These are phyloP conservation scores for Xylona heveae DNA, from an alignment of 495 filamentous ascomycete genomes.

Conservation along the genomic window DNA sequence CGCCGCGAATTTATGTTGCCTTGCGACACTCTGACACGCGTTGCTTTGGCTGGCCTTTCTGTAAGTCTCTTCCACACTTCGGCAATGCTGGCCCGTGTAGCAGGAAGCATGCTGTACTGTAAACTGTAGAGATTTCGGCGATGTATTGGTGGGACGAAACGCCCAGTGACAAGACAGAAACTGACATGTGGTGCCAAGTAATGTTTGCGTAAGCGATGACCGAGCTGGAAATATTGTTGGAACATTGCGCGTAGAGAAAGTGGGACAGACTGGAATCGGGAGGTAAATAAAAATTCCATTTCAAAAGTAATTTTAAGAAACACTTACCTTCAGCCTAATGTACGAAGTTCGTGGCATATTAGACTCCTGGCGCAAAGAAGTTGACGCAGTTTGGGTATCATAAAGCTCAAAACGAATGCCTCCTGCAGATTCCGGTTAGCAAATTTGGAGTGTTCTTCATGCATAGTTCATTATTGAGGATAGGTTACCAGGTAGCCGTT, in stretches of 20 bases:
- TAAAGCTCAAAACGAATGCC: constrained; percentile 81
- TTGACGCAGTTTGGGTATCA: constrained; percentile 35
- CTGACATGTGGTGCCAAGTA: constrained; percentile 80
- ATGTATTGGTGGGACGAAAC: constrained; percentile 72
- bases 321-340: constrained; percentile 53
- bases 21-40: too few species aligned
- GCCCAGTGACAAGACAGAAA: constrained; percentile 69
- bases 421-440: constrained; percentile 22
- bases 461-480: neutral
- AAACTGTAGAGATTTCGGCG: constrained; percentile 87
- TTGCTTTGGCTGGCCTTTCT: constrained; percentile 21
- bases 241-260: constrained; percentile 85
- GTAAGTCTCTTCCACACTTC: constrained; percentile 74
- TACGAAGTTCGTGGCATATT: constrained; percentile 36
- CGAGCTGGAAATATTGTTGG: constrained; percentile 90
- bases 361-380: constrained; percentile 7
- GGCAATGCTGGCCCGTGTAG: constrained; percentile 49
- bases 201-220: constrained; percentile 78
- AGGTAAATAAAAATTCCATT: constrained; percentile 7
- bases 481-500: constrained; percentile 53
- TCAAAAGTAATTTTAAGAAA: neutral
- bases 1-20: too few species aligned
- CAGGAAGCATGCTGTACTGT: constrained; percentile 95
- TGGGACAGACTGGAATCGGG: constrained; percentile 47
- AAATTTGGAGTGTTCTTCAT: neutral